Evolutionary conservation across 768 basidiomycete genomes (phyloP).

Genomic region (Kwoniella sp.): DNA sequence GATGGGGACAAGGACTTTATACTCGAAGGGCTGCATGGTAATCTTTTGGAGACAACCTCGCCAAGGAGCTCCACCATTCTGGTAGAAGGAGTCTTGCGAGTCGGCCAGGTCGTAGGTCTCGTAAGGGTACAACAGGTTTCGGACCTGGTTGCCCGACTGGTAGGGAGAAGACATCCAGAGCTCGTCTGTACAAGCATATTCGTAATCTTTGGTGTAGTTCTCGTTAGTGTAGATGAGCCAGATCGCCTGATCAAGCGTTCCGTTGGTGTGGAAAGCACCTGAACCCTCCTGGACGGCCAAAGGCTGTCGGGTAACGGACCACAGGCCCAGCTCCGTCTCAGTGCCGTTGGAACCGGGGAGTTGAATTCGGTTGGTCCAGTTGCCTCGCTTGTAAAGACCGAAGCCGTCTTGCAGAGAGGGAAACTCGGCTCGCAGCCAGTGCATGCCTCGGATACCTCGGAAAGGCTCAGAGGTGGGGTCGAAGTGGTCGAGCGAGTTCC

Average conservation of each 20-base stretch:
- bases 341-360: constrained; percentile 81
- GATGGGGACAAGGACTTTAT: constrained; percentile 72
- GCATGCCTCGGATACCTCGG: constrained; percentile 68
- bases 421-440: constrained; percentile 65
- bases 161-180: constrained; percentile 79
- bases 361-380: constrained; percentile 73
- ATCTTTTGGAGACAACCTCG: constrained; percentile 68
- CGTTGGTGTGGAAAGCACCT: constrained; percentile 53
- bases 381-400: constrained; percentile 74
- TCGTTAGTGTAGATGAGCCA: constrained; percentile 86
- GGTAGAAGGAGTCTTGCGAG: constrained; percentile 63
- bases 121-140: constrained; percentile 77
- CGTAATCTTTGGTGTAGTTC: constrained; percentile 65
- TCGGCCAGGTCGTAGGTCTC: constrained; percentile 68
- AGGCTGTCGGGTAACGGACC: constrained; percentile 69
- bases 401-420: constrained; percentile 79
- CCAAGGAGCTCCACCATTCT: constrained; percentile 60
- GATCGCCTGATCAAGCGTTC: constrained; percentile 62
- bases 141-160: constrained; percentile 58
- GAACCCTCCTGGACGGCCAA: constrained; percentile 50
- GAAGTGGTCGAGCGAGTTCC: constrained; percentile 91
- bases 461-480: constrained; percentile 78
- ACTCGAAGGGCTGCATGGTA: constrained; percentile 68
- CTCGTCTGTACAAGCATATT: constrained; percentile 58
- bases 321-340: constrained; percentile 78